Evolutionary conservation across 2,329 filamentous ascomycete genomes (phyloP).

Genomic region (Drechslera avenae): DNA sequence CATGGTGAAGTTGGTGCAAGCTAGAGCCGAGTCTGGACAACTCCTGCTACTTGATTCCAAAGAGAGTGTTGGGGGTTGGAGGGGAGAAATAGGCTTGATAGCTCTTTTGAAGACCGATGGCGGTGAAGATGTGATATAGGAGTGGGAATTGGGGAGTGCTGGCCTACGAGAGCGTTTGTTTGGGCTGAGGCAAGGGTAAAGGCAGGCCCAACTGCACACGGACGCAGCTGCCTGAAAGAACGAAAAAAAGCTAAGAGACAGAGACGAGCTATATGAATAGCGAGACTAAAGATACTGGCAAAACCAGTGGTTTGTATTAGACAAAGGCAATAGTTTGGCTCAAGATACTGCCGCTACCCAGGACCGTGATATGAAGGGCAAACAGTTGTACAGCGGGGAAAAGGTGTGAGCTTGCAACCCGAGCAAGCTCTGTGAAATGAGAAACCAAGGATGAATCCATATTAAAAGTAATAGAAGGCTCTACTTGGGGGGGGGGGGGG

Average conservation of each 20-base stretch:
- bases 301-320: no score
- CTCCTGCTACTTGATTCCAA: background rate
- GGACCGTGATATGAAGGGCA: no score
- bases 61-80: background rate
- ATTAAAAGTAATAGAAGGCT: no score
- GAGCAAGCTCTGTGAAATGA: background rate
- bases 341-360: no score
- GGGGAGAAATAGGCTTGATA: background rate
- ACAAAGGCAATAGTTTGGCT: no score
- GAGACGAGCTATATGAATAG: background rate
- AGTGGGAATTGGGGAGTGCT: background rate
- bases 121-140: background rate
- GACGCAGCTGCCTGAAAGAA: background rate
- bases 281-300: no score
- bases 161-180: background rate
- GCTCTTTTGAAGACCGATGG: background rate
- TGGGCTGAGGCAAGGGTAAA: conserved; percentile 7
- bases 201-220: conserved; percentile 3
- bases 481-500: no score
- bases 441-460: no score
- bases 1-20: conserved; percentile 3
- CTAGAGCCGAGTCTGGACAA: background rate
- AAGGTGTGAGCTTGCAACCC: background rate
- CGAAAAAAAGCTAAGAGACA: background rate
- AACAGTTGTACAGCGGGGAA: no score